Percentiles rank a stretch among this genome's conserved stretches.
These are phyloP conservation scores for Myrmaecium sp. DNA, from an alignment of 2,329 filamentous ascomycete species.

Conservation along the genomic window DNA sequence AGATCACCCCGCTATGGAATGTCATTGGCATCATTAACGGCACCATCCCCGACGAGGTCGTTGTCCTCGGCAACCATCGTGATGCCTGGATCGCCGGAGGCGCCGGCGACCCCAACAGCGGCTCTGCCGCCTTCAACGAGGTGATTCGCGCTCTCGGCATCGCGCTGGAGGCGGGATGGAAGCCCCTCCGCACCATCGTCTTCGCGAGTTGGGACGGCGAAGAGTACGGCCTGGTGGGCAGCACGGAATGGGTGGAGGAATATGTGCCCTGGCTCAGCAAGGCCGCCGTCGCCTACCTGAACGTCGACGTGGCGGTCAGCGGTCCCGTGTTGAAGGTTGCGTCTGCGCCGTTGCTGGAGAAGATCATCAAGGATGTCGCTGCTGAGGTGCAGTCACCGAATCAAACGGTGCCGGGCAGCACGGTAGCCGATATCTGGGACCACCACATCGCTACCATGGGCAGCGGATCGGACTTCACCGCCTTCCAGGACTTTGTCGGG, in stretches of 20 bases:
- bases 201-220: constrained; percentile 56
- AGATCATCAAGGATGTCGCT: constrained; percentile 49
- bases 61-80: constrained; percentile 82
- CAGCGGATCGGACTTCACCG: constrained; percentile 34
- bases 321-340: constrained; percentile 47
- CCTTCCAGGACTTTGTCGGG: constrained; percentile 36
- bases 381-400: constrained; percentile 37
- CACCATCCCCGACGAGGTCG: constrained; percentile 64
- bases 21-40: constrained; percentile 88
- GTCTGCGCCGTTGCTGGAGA: constrained; percentile 61
- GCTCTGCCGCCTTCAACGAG: constrained; percentile 64
- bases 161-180: constrained; percentile 60
- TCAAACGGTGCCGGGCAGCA: constrained; percentile 52
- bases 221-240: constrained; percentile 74
- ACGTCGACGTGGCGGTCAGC: constrained; percentile 59
- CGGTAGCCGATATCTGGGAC: constrained; percentile 46
- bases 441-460: constrained; percentile 38
- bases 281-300: constrained; percentile 65
- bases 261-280: constrained; percentile 63
- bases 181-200: constrained; percentile 74
- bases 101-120: constrained; percentile 67
- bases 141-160: constrained; percentile 58
- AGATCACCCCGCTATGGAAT: constrained; percentile 41
- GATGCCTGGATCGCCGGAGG: constrained; percentile 80
- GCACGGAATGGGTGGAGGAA: constrained; percentile 88